These are phyloP conservation scores for Carallia brachiata DNA, from an alignment of 345 rosid genomes.

Conservation along the genomic window DNA sequence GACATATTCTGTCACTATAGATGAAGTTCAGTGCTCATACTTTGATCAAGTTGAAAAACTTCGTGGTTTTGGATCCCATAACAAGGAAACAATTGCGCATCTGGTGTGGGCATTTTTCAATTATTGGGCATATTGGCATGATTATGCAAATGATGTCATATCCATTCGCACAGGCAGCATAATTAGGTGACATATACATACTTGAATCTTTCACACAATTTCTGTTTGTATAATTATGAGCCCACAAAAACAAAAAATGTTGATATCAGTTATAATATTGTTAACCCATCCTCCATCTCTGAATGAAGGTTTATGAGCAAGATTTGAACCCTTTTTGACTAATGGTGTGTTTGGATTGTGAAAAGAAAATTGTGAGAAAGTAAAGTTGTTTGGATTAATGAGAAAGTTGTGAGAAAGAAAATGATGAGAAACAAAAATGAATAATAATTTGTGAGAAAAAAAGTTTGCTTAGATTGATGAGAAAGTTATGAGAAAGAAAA, in stretches of 20 bases:
- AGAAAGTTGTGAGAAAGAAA: no score
- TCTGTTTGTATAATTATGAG: neutral
- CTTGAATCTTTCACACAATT: neutral
- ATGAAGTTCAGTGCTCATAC: constrained; percentile 53
- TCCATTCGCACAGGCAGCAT: constrained; percentile 77
- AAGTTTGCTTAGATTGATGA: no score
- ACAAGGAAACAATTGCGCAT: constrained; percentile 68
- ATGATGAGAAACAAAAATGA: no score
- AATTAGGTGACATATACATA: constrained; percentile 50
- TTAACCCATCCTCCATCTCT: neutral
- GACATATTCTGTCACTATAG: constrained; percentile 72
- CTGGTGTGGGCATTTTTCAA: constrained; percentile 91
- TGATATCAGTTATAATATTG: neutral
- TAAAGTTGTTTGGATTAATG: no score
- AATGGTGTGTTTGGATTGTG: no score
- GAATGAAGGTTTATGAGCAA: neutral
- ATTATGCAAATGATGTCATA: constrained; percentile 74
- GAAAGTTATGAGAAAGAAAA: no score
- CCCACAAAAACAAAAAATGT: neutral
- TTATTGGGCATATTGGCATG: constrained; percentile 94
- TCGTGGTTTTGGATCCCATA: constrained; percentile 59
- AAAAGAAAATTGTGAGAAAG: no score
- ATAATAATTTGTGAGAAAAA: no score
- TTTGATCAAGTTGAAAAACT: constrained; percentile 80
- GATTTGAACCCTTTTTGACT: no score